Conservation (phyloP, 768 basidiomycete species). For the Dioszegia hungarica region DNA sequence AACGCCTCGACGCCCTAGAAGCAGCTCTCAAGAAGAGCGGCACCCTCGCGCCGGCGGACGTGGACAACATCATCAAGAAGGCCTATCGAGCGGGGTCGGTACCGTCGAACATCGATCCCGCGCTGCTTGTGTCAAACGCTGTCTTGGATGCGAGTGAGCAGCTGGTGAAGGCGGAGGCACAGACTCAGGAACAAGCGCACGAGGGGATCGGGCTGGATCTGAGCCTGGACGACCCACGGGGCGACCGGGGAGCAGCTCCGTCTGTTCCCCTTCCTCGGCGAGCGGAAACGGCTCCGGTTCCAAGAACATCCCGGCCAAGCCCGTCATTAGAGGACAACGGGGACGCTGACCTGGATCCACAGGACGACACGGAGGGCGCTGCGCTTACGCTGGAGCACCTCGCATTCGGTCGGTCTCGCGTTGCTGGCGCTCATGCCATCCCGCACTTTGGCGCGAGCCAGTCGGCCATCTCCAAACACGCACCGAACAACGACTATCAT, state of each 20-base stretch:
- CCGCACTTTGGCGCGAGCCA: slow-evolving; percentile 31
- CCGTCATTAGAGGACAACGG: not conserved
- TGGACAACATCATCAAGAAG: slow-evolving; percentile 32
- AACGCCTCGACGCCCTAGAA: slow-evolving; percentile 45
- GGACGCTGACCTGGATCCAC: slow-evolving; percentile 18
- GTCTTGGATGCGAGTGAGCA: not conserved
- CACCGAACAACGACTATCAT: slow-evolving; percentile 40
- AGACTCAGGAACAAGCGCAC: too few species aligned
- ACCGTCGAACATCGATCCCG: not conserved
- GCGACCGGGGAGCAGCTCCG: too few species aligned
- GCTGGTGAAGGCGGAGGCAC: not conserved
- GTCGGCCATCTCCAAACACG: slow-evolving; percentile 14
- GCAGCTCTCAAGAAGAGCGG: slow-evolving; percentile 37
- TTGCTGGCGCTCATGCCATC: slow-evolving; percentile 27
- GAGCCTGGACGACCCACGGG: too few species aligned
- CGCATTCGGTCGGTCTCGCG: slow-evolving; percentile 42
- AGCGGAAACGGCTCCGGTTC: not conserved
- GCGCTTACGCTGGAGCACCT: slow-evolving; percentile 47
- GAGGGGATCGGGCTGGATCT: too few species aligned
- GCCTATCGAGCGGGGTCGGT: not conserved
- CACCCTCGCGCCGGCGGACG: slow-evolving; percentile 31
- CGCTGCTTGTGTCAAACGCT: not conserved
- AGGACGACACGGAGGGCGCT: slow-evolving; percentile 47
- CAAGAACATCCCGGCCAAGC: not conserved
- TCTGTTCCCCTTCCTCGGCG: not conserved